phyloP scores from a whole-genome alignment of 495 filamentous ascomycete genomes.

The Lophiostoma macrostomum region DNA sequence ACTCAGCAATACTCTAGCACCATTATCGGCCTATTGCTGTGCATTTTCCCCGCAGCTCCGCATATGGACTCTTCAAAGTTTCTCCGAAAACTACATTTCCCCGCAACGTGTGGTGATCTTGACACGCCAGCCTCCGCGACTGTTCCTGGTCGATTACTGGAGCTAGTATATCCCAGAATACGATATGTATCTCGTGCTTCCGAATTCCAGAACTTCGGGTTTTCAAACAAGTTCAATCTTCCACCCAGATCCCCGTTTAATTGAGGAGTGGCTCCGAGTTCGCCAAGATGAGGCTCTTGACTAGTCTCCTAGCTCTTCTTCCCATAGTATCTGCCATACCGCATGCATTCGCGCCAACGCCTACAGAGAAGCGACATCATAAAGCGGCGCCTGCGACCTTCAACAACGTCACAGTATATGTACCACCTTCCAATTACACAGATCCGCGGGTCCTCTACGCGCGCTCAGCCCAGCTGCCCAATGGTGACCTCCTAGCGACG shows the following conservation, averaged over 20 bases:
- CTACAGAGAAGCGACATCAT: too few species aligned
- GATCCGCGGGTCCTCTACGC: constrained; percentile 53
- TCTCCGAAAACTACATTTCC: constrained; percentile 19
- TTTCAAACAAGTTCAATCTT: too few species aligned
- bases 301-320: neutral
- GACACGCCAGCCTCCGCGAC: neutral
- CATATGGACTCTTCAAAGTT: constrained; percentile 13
- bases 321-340: neutral
- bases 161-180: too few species aligned
- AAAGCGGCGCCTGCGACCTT: constrained; percentile 30
- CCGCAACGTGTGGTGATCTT: constrained; percentile 12
- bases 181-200: too few species aligned
- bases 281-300: constrained; percentile 20
- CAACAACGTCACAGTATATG: constrained; percentile 39
- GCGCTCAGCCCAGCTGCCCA: constrained; percentile 49
- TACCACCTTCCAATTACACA: constrained; percentile 46
- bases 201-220: too few species aligned
- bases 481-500: constrained; percentile 58
- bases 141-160: too few species aligned
- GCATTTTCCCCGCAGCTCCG: constrained; percentile 1
- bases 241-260: too few species aligned
- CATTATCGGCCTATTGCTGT: constrained; percentile 5
- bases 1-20: constrained; percentile 5
- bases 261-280: too few species aligned
- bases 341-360: too few species aligned